phyloP scores from a whole-genome alignment of 2,329 filamentous ascomycete genomes.

The Daldinia eschscholtzii region DNA sequence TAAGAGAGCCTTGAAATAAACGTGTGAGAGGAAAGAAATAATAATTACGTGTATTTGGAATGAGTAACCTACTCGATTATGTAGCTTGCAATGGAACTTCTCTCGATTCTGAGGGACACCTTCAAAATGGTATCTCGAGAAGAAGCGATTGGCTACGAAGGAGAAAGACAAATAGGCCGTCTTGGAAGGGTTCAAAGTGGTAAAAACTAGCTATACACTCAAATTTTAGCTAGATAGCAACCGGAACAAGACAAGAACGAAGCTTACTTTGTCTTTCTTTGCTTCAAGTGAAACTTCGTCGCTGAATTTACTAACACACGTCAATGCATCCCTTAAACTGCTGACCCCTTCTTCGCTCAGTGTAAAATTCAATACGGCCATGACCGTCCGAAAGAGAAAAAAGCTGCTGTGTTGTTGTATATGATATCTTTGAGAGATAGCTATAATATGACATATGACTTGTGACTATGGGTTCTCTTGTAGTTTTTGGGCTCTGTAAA shows the following conservation, averaged over 20 bases:
- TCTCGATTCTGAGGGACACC: constrained; percentile 64
- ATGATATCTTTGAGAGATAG: neutral
- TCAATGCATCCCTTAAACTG: constrained; percentile 77
- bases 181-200: constrained; percentile 82
- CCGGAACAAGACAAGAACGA: constrained; percentile 16
- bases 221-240: constrained; percentile 26
- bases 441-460: neutral
- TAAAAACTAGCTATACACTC: constrained; percentile 72
- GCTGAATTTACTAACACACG: constrained; percentile 83
- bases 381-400: constrained; percentile 46
- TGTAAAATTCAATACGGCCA: constrained; percentile 78
- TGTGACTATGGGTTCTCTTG: neutral
- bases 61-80: constrained; percentile 69
- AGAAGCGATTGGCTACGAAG: constrained; percentile 76
- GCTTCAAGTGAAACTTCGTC: constrained; percentile 83
- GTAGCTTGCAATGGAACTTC: constrained; percentile 80
- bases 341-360: constrained; percentile 79
- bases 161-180: constrained; percentile 82
- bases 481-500: neutral
- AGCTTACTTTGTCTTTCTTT: constrained; percentile 71
- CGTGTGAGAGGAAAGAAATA: neutral
- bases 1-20: constrained; percentile 67
- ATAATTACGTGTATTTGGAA: neutral
- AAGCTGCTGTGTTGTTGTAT: neutral
- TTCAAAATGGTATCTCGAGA: constrained; percentile 77